Evolutionary conservation across 192 early-diverging fungal species (phyloP).

Genomic region (Mortierella antarctica): DNA sequence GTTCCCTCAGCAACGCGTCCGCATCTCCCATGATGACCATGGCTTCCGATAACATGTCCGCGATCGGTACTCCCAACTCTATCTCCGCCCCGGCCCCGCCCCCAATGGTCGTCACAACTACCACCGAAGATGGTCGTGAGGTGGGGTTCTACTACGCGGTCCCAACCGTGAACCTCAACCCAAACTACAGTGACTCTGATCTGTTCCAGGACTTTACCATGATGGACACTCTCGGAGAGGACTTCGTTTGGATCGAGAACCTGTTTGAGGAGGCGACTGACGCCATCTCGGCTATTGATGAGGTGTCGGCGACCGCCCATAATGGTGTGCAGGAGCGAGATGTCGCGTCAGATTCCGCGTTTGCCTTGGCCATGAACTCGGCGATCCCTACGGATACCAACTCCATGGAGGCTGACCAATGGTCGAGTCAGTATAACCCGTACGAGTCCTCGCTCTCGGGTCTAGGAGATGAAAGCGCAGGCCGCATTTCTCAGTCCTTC

Average conservation of each 20-base stretch:
- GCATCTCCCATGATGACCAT: slow-evolving; percentile 13
- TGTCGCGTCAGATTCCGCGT: too few relatives aligned
- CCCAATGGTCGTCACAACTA: slow-evolving; percentile 29
- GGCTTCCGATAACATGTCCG: background rate
- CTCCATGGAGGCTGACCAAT: slow-evolving; percentile 15
- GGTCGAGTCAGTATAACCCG: slow-evolving; percentile 26
- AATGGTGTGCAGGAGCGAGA: background rate
- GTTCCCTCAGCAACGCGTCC: background rate
- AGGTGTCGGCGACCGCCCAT: too few relatives aligned
- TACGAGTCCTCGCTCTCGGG: background rate
- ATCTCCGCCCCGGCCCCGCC: background rate
- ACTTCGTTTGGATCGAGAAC: slow-evolving; percentile 50
- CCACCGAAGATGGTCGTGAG: slow-evolving; percentile 32
- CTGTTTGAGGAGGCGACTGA: slow-evolving; percentile 33
- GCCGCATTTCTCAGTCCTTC: background rate
- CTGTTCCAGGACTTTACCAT: slow-evolving; percentile 47
- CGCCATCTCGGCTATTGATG: background rate
- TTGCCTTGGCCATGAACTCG: too few relatives aligned
- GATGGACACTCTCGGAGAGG: slow-evolving; percentile 41
- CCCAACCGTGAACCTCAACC: slow-evolving; percentile 44
- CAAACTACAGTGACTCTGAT: slow-evolving; percentile 33
- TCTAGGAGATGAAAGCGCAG: background rate
- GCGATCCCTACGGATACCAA: slow-evolving; percentile 7
- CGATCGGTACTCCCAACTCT: background rate
- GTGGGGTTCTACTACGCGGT: slow-evolving; percentile 42